A percentile compares a stretch with the other conserved stretches of the same genome.
These are phyloP conservation scores for Physocladia obscura DNA, from an alignment of 192 early-diverging fungal species.

Conservation along the genomic window DNA sequence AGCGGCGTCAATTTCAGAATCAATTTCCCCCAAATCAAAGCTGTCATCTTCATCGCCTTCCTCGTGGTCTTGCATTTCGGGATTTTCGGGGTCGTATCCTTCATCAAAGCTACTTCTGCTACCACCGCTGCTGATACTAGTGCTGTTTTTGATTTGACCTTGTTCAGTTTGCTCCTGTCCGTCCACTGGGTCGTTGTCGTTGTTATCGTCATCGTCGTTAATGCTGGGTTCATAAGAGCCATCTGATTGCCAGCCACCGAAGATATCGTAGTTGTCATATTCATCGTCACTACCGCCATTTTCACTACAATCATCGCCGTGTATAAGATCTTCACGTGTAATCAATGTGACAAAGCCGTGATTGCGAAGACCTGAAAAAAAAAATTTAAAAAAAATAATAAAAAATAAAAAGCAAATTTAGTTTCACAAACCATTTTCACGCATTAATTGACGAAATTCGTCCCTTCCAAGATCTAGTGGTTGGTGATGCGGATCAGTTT, in stretches of 20 bases:
- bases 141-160: no score
- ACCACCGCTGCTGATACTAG: no score
- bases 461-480: neutral
- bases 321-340: neutral
- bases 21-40: neutral
- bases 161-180: neutral
- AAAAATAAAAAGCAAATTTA: neutral
- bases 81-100: neutral
- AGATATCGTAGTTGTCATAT: neutral
- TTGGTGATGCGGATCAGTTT: no score
- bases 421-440: neutral
- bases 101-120: no score
- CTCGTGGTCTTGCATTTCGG: neutral
- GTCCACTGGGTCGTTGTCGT: no score
- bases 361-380: neutral
- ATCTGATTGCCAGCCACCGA: neutral
- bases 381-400: neutral
- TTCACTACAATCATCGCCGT: no score
- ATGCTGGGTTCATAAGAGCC: neutral
- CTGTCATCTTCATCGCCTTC: neutral
- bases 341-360: neutral
- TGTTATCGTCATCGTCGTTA: neutral
- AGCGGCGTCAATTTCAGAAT: neutral
- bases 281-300: neutral
- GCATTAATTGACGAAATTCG: conserved; percentile 2